Conservation (phyloP, 352 stramenopile genomes). For the Pythium insidiosum region DNA sequence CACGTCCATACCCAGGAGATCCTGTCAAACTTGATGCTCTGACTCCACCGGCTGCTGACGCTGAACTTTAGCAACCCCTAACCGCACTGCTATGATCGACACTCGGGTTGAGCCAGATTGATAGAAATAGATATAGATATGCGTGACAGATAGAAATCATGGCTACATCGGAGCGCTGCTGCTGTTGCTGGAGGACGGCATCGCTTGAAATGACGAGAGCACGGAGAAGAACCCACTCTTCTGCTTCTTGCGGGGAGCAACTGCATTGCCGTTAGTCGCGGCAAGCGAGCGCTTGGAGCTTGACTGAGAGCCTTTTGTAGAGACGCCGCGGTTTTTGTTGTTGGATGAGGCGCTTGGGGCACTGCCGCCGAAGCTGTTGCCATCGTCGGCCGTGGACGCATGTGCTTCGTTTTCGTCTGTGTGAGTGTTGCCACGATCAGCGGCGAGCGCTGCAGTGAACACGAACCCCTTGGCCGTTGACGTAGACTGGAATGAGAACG, state of each 20-base stretch:
- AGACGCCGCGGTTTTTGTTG: constrained; percentile 42
- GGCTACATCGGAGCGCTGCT: constrained; percentile 23
- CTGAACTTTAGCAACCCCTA: too few species aligned
- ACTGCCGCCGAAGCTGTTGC: constrained; percentile 5
- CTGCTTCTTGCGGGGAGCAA: constrained; percentile 18
- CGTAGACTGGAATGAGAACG: not conserved
- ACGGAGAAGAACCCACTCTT: constrained; percentile 59
- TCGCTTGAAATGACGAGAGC: constrained; percentile 63
- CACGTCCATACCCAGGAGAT: too few species aligned
- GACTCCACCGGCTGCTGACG: too few species aligned
- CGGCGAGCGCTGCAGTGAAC: constrained; percentile 26
- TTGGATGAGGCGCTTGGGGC: constrained; percentile 20
- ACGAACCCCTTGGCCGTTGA: constrained; percentile 62
- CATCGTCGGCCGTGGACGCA: constrained; percentile 16
- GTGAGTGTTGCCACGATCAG: constrained; percentile 16
- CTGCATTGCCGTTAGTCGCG: constrained; percentile 1
- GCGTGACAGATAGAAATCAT: too few species aligned
- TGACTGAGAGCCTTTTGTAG: constrained; percentile 1
- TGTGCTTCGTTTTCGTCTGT: constrained; percentile 30
- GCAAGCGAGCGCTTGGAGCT: constrained; percentile 19
- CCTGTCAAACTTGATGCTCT: too few species aligned
- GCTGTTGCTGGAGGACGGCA: too few species aligned
- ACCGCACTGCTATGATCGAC: too few species aligned
- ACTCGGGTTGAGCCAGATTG: not conserved
- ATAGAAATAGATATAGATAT: constrained; percentile 1